A percentile compares a stretch with the other conserved stretches of the same genome.
Evolutionary conservation across 148 eudicot genomes (phyloP).

Genomic region (Arctostaphylos glauca): DNA sequence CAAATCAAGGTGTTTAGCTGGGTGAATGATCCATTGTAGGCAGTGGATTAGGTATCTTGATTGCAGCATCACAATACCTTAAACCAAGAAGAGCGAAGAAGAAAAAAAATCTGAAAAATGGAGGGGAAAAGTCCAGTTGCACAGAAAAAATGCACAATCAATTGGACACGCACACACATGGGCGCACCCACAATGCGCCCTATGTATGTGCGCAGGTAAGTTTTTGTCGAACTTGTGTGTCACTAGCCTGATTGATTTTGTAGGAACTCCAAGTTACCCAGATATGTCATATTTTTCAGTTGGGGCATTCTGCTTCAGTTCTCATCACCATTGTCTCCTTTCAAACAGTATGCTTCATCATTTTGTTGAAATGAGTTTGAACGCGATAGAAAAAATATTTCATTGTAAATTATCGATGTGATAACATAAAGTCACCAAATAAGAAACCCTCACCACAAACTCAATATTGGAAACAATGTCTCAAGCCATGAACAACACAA

Average conservation of each 20-base stretch:
- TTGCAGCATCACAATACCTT: too few relatives aligned
- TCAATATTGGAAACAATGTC: background rate
- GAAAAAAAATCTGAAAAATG: too few relatives aligned
- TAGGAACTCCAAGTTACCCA: background rate
- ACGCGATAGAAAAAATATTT: background rate
- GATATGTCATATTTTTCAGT: background rate
- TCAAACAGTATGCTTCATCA: background rate
- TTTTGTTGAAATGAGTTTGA: background rate
- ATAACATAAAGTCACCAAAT: background rate
- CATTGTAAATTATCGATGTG: background rate
- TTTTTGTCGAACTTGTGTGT: too few relatives aligned
- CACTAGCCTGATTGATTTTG: background rate
- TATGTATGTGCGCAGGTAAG: background rate
- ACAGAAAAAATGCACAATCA: too few relatives aligned
- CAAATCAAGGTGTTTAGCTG: too few relatives aligned
- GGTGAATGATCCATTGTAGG: too few relatives aligned
- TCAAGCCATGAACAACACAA: slow-evolving; percentile 7
- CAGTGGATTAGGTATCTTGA: too few relatives aligned
- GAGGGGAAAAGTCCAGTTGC: too few relatives aligned
- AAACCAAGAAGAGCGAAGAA: too few relatives aligned
- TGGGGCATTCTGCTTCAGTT: background rate
- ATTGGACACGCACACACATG: too few relatives aligned
- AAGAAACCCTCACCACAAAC: background rate
- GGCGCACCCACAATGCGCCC: too few relatives aligned
- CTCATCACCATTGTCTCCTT: background rate